These are phyloP conservation scores for Cladosporium oxysporum DNA, from an alignment of 2,329 filamentous ascomycete genomes.

Conservation along the genomic window DNA sequence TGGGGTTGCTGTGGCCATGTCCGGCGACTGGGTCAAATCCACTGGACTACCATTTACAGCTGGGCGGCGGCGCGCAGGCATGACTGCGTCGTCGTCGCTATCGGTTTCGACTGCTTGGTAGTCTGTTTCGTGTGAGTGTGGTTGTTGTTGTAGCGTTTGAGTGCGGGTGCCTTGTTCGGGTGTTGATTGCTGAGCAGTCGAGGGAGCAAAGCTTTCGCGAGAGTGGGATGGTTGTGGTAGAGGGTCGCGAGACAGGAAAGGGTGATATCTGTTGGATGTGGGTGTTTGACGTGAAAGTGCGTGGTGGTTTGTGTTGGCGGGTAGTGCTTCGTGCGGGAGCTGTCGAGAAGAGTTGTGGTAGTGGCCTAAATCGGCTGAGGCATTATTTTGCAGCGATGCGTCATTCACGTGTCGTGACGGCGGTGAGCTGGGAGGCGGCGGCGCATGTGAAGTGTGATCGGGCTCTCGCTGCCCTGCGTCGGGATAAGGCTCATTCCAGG, in stretches of 20 bases:
- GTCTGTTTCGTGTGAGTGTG: not conserved
- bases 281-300: not conserved
- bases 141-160: not conserved
- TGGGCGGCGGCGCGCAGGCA: not conserved
- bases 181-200: not conserved
- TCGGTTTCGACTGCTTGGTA: slow-evolving; percentile 6
- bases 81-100: not conserved
- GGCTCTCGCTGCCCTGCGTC: not conserved
- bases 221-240: not conserved
- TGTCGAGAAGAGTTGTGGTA: not conserved
- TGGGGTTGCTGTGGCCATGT: slow-evolving; percentile 2
- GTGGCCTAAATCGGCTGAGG: not conserved
- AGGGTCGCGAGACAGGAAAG: not conserved
- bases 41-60: not conserved
- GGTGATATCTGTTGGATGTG: not conserved
- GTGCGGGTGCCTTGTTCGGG: not conserved
- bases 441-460: not conserved
- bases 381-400: not conserved
- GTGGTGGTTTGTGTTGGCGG: not conserved
- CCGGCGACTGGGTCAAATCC: slow-evolving; percentile 14
- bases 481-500: slow-evolving; percentile 9
- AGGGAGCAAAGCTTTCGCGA: not conserved
- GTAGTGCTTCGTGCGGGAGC: not conserved
- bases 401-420: not conserved
- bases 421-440: not conserved